Percentiles rank a stretch among this genome's conserved stretches.
Conservation (phyloP, 2,329 filamentous ascomycete genomes). For the Gyromitra esculenta region DNA sequence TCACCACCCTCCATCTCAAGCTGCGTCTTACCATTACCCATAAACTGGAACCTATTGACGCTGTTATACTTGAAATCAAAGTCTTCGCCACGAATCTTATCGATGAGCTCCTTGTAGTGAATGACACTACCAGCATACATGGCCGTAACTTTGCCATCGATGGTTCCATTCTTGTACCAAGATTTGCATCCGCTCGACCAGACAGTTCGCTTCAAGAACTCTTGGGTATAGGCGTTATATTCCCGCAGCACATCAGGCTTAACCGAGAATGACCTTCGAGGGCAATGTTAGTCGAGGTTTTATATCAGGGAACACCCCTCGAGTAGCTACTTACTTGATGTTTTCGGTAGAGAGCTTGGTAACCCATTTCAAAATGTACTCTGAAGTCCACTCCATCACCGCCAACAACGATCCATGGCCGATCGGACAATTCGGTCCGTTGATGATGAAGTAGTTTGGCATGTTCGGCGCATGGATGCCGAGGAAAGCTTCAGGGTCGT, state of each 20-base stretch:
- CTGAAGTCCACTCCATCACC: conserved; percentile 65
- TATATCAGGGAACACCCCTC: conserved; percentile 12
- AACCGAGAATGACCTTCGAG: conserved; percentile 61
- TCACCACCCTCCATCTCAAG: conserved; percentile 61
- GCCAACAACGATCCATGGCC: conserved; percentile 64
- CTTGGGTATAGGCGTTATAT: conserved; percentile 64
- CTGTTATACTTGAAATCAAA: conserved; percentile 64
- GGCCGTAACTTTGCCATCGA: conserved; percentile 63
- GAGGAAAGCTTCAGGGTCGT: conserved; percentile 66
- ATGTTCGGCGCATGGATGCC: conserved; percentile 66
- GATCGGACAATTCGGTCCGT: conserved; percentile 65
- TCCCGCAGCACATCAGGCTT: conserved; percentile 63
- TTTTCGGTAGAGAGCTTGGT: conserved; percentile 64
- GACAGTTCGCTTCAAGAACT: conserved; percentile 65
- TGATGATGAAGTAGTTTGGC: conserved; percentile 68
- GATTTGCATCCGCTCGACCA: conserved; percentile 65
- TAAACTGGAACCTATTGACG: conserved; percentile 63
- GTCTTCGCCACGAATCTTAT: conserved; percentile 63
- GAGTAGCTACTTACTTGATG: conserved; percentile 56
- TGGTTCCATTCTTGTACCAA: conserved; percentile 66
- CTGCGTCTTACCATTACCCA: conserved; percentile 65
- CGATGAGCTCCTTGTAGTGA: conserved; percentile 60
- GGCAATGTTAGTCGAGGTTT: conserved; percentile 8
- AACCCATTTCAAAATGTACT: conserved; percentile 64
- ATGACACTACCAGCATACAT: conserved; percentile 63